These are phyloP conservation scores for Nyssa sinensis DNA, from an alignment of 148 eudicot genomes.

Conservation along the genomic window DNA sequence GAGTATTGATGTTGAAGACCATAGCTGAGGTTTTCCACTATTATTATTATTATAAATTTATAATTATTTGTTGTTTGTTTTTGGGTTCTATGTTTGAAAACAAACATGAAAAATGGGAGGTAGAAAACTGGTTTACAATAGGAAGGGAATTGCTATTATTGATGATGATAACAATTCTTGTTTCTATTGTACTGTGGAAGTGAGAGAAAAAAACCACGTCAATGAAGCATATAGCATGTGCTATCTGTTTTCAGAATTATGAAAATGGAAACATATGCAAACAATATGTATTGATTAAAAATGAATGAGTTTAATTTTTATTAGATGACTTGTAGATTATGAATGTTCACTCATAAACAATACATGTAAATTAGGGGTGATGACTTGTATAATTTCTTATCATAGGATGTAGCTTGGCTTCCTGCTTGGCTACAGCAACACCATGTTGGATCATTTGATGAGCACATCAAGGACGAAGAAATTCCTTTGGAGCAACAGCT, in stretches of 20 bases:
- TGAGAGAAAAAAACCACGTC: not conserved
- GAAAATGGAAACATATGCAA: not conserved
- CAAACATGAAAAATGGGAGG: too few species aligned
- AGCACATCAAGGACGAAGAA: not conserved
- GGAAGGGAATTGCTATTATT: not conserved
- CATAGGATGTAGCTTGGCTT: conserved; percentile 29
- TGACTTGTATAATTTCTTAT: not conserved
- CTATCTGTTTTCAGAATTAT: not conserved
- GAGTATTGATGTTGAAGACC: too few species aligned
- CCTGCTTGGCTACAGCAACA: conserved; percentile 30
- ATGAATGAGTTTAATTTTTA: not conserved
- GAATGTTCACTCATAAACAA: not conserved
- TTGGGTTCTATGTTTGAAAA: too few species aligned
- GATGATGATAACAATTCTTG: too few species aligned
- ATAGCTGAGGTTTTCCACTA: too few species aligned
- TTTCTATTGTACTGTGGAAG: not conserved
- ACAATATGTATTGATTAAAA: not conserved
- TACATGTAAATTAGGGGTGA: not conserved
- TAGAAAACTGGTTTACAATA: not conserved
- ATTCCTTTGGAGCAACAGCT: conserved; percentile 8
- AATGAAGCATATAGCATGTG: not conserved
- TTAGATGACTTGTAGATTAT: not conserved
- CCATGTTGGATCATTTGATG: not conserved
- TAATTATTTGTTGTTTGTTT: too few species aligned
- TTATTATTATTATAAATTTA: too few species aligned